Evolutionary conservation across 768 basidiomycete species (phyloP).

Genomic region (Erythrobasidium yunnanense): DNA sequence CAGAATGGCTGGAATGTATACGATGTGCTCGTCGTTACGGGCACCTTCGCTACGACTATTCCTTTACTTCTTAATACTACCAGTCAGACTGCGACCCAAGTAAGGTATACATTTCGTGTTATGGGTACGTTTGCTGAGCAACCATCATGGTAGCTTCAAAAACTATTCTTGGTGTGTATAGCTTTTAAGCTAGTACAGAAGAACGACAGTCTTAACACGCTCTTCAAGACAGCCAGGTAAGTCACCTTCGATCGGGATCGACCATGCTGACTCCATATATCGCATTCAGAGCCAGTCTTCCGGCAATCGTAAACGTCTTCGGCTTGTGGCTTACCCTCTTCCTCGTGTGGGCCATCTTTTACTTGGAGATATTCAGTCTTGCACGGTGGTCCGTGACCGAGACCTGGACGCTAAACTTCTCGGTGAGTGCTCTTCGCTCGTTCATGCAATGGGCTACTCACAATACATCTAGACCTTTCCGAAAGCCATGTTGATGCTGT

Average conservation of each 20-base stretch:
- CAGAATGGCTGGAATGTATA: constrained; percentile 91
- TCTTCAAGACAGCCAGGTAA: constrained; percentile 91
- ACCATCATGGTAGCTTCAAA: constrained; percentile 59
- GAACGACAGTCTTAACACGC: constrained; percentile 74
- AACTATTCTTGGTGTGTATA: constrained; percentile 83
- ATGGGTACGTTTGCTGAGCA: no score
- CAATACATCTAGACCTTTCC: constrained; percentile 49
- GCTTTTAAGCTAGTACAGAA: constrained; percentile 88
- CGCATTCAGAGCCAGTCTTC: constrained; percentile 60
- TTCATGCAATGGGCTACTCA: not conserved
- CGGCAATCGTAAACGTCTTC: constrained; percentile 71
- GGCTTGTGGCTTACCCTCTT: constrained; percentile 81
- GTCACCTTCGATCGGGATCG: constrained; percentile 39
- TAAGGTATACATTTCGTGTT: no score
- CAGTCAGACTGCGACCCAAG: constrained; percentile 45
- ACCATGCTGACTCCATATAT: not conserved
- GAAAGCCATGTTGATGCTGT: constrained; percentile 72
- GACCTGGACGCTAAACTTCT: constrained; percentile 62
- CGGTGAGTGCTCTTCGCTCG: constrained; percentile 34
- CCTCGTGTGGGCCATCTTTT: constrained; percentile 79
- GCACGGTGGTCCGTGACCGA: constrained; percentile 72
- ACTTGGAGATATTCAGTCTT: constrained; percentile 78
- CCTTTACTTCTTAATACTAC: constrained; percentile 51
- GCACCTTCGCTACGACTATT: constrained; percentile 72
- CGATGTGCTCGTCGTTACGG: constrained; percentile 66